Conservation (phyloP, 179 eudicot species). For the Sideroxylon spinosum region DNA sequence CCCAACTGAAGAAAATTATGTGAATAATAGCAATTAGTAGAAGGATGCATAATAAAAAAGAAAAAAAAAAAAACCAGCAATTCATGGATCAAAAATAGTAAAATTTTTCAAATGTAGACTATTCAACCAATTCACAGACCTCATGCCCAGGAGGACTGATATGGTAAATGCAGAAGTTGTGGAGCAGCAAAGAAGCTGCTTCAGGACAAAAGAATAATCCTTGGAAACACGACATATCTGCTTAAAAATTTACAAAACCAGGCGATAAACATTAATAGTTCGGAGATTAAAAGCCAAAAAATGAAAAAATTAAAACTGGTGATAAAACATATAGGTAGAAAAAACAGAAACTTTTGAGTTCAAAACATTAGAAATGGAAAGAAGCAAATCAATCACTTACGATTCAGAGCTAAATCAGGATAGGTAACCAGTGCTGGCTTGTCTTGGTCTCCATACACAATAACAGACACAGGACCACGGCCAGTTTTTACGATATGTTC, state of each 20-base stretch:
- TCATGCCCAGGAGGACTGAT: slow-evolving; percentile 99
- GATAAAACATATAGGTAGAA: slow-evolving; percentile 1
- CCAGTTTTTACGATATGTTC: slow-evolving; percentile 80
- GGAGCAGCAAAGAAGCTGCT: slow-evolving; percentile 96
- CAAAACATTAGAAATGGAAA: not conserved
- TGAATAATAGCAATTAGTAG: slow-evolving; percentile 32
- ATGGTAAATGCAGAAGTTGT: slow-evolving; percentile 96
- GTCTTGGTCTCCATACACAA: slow-evolving; percentile 91
- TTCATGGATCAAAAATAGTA: slow-evolving; percentile 8
- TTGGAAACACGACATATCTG: slow-evolving; percentile 99
- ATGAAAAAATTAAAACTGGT: slow-evolving; percentile 4
- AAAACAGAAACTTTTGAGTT: not conserved
- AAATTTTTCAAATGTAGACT: slow-evolving; percentile 11
- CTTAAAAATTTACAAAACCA: slow-evolving; percentile 15
- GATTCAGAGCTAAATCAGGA: slow-evolving; percentile 97
- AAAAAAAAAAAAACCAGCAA: not conserved
- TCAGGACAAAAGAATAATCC: slow-evolving; percentile 97
- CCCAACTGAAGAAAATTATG: slow-evolving; percentile 85
- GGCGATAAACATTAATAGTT: not conserved
- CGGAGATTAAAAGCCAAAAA: not conserved
- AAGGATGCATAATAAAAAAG: not conserved
- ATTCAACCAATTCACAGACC: slow-evolving; percentile 58
- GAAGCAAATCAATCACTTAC: slow-evolving; percentile 41
- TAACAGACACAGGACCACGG: slow-evolving; percentile 80
- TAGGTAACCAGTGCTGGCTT: slow-evolving; percentile 92